Evolutionary conservation across 163 green algal species (phyloP), one percentile per base, ranked within the genome.

Genomic region (Prototheca wickerhamii): DNA sequence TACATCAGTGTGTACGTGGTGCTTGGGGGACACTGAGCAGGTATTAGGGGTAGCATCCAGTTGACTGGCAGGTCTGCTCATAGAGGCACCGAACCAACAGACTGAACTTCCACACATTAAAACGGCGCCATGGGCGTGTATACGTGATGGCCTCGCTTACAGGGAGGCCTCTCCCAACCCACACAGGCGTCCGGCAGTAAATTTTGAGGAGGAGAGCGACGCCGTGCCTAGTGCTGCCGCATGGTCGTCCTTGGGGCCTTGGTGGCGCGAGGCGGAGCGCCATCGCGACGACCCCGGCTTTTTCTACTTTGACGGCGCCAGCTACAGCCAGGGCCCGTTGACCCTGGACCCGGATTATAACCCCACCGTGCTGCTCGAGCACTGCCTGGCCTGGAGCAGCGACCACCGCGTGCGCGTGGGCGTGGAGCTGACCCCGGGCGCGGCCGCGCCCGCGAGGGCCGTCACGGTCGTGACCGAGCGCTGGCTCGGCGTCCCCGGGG

Each of bases 301-400:
- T 21, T 54, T 66, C 21, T 51, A 67, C n/a, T 72, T 72, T 67
- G 65, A 72, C 50, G 65, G 65, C 35, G 65, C 57, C 10, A 53
- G 33, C 23, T 62, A 61, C 44, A 66, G 34, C 46, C 23, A 15
- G 46, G 65, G 65, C 29, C 65, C 65, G 20, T 28, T 60, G 28
- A 37, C 40, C 33, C 46, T 72, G 42, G 3, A 64, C 10, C 37
- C 10, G 10, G 37, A 15, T 44, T 10, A 30, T 12, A 62, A 62
- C 34, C 34, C 21, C 1, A 12, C 55, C 12, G 55, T 18, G 15
- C 20, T 61, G 55, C 34, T 61, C 15, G 35, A 51, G 55, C 34
- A 51, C 55, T 29, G 20, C 20, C 55, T 61, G 55, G 34, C 34
- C 6, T 61, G 35, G 55, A 18, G 23, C 21, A 26, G 34, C 34